Percentiles rank a stretch among this genome's conserved stretches.
Conservation (phyloP, 2,329 filamentous ascomycete species). For the Paraphaeosphaeria minitans region DNA sequence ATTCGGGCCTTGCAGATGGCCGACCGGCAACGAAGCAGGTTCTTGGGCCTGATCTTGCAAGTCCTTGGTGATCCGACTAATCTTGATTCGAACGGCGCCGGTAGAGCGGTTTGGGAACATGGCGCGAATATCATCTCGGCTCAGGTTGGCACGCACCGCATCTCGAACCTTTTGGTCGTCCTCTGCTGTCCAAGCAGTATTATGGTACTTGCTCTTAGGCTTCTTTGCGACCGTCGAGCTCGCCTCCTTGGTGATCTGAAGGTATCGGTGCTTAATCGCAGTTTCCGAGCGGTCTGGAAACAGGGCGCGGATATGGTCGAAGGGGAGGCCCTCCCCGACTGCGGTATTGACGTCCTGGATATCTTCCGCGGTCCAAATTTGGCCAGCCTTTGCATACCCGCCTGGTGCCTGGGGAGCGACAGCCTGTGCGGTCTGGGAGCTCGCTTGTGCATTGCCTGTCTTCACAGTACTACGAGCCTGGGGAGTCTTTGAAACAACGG, state of each 20-base stretch:
- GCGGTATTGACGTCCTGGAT: neutral
- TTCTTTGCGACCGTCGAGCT: neutral
- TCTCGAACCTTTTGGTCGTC: neutral
- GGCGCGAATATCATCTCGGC: neutral
- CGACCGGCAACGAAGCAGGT: neutral
- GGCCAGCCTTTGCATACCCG: neutral
- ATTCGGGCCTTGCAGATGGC: too few species aligned
- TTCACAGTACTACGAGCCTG: neutral
- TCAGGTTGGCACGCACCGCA: neutral
- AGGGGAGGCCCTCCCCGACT: neutral
- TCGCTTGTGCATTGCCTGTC: too few species aligned
- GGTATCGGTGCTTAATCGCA: neutral
- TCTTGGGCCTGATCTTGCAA: neutral
- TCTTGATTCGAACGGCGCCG: neutral
- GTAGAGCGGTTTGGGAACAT: neutral
- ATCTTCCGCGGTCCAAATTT: neutral
- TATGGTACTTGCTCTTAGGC: too few species aligned
- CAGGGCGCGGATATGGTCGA: neutral
- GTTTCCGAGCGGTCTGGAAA: neutral
- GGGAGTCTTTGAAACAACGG: neutral
- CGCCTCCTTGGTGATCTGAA: neutral
- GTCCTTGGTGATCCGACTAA: neutral
- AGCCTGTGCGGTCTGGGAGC: neutral
- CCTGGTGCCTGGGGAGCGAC: neutral
- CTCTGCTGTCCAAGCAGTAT: neutral